These are phyloP conservation scores for Leccinum incarnatum DNA, from an alignment of 768 basidiomycete genomes.

Conservation along the genomic window DNA sequence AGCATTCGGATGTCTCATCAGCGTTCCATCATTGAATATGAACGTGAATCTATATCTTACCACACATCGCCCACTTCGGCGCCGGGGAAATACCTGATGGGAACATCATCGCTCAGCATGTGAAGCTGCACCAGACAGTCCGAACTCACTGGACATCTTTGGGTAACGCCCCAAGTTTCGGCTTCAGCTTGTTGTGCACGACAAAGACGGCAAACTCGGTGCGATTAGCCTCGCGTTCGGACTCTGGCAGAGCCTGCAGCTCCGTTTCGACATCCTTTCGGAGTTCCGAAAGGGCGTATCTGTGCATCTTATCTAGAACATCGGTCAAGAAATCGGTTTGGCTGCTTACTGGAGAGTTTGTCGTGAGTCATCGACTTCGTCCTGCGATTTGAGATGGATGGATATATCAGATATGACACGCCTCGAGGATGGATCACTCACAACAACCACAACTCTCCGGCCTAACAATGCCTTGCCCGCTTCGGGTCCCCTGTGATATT, in stretches of 20 bases:
- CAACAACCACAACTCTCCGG: constrained; percentile 77
- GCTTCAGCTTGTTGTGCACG: constrained; percentile 90
- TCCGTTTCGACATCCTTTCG: constrained; percentile 83
- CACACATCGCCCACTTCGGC: constrained; percentile 71
- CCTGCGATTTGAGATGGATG: constrained; percentile 40
- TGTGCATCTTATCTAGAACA: constrained; percentile 29
- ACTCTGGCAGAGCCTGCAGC: constrained; percentile 60
- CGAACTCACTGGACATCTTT: constrained; percentile 55
- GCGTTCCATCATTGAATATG: constrained; percentile 2
- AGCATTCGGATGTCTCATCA: constrained; percentile 9
- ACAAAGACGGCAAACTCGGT: constrained; percentile 93
- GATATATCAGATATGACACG: constrained; percentile 13
- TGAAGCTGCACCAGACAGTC: not conserved
- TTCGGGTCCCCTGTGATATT: constrained; percentile 53
- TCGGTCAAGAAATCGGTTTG: not conserved
- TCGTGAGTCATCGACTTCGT: constrained; percentile 86
- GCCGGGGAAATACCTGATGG: constrained; percentile 72
- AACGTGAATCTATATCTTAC: constrained; percentile 40
- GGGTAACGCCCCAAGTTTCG: constrained; percentile 76
- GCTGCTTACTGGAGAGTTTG: constrained; percentile 79
- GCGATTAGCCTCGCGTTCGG: constrained; percentile 67
- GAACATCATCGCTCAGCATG: constrained; percentile 6
- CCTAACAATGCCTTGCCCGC: constrained; percentile 73
- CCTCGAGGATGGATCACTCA: constrained; percentile 36
- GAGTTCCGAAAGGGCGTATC: constrained; percentile 89